Percentiles rank a stretch among this genome's conserved stretches.
Evolutionary conservation across 768 basidiomycete species (phyloP).

Genomic region (Nidularia pulvinata): DNA sequence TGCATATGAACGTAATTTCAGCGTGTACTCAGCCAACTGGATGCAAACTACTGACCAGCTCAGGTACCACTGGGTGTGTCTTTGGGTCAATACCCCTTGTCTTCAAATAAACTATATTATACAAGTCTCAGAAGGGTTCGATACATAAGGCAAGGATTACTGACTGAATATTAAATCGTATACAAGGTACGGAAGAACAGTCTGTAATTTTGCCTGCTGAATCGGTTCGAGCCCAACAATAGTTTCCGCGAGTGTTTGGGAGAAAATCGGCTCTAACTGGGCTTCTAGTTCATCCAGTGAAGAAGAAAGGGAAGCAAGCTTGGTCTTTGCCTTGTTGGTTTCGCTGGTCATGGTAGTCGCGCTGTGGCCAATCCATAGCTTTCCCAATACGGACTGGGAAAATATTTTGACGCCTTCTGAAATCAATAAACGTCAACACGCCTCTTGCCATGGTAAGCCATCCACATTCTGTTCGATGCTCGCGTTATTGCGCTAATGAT

Average conservation of each 20-base stretch:
- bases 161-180: constrained; percentile 87
- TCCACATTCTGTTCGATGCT: constrained; percentile 8
- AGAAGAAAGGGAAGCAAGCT: constrained; percentile 45
- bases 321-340: constrained; percentile 42
- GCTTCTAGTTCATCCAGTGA: constrained; percentile 74
- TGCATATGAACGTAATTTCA: constrained; percentile 19
- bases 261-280: constrained; percentile 63
- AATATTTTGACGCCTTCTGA: constrained; percentile 6
- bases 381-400: too few species aligned
- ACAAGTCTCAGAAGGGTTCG: constrained; percentile 4
- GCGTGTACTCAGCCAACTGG: constrained; percentile 1
- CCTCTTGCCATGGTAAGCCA: constrained; percentile 40
- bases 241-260: constrained; percentile 68
- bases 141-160: constrained; percentile 18
- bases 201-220: constrained; percentile 83
- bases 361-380: background rate
- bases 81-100: constrained; percentile 78
- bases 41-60: constrained; percentile 46
- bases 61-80: constrained; percentile 74
- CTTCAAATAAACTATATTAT: constrained; percentile 72
- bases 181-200: constrained; percentile 76
- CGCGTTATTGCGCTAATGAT: too few species aligned
- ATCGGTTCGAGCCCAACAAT: constrained; percentile 64
- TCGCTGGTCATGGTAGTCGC: constrained; percentile 37
- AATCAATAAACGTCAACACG: constrained; percentile 29